Evolutionary conservation across 1,284 basidiomycete genomes (phyloP).

Genomic region (Ceratobasidium sp.): DNA sequence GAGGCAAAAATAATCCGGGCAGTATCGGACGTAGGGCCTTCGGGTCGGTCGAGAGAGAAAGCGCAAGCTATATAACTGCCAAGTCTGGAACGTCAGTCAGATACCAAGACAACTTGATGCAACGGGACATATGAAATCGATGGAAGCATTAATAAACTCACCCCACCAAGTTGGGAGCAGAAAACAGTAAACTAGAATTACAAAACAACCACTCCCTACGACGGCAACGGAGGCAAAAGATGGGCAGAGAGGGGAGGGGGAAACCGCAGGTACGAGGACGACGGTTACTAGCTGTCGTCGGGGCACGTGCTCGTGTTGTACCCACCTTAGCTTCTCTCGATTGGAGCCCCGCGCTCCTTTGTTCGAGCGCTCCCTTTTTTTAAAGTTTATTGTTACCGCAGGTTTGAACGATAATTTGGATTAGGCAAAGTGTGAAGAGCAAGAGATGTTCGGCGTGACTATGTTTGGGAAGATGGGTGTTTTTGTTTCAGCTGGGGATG

Average conservation of each 20-base stretch:
- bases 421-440: not conserved
- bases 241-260: no score
- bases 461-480: not conserved
- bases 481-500: not conserved
- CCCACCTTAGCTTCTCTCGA: not conserved
- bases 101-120: not conserved
- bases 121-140: not conserved
- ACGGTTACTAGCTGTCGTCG: constrained; percentile 1
- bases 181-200: not conserved
- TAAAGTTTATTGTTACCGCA: not conserved
- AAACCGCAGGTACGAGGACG: not conserved
- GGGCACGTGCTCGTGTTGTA: not conserved
- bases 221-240: not conserved
- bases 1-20: not conserved
- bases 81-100: not conserved
- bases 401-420: not conserved
- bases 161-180: no score
- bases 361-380: constrained; percentile 15
- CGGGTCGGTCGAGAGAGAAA: not conserved
- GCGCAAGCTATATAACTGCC: not conserved
- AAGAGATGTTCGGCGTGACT: not conserved
- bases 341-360: not conserved
- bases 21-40: not conserved
- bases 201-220: not conserved
- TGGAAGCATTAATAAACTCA: not conserved